phyloP scores from a whole-genome alignment of 2,329 filamentous ascomycete genomes.

The Fusarium coffeatum region DNA sequence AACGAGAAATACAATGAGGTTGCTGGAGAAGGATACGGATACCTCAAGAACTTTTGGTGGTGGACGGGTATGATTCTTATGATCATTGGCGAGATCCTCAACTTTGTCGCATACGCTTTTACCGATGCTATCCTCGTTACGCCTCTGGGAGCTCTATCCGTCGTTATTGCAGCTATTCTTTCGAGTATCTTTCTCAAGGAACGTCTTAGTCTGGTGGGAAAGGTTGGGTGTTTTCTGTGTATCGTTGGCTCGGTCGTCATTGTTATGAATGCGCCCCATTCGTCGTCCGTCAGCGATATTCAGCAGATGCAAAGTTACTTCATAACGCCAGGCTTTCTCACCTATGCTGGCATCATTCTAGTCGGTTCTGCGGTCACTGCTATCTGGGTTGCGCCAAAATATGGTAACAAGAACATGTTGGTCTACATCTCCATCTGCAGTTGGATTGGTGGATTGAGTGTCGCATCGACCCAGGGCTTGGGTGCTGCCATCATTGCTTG shows the following conservation, averaged over 20 bases:
- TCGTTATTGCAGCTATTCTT: slow-evolving; percentile 90
- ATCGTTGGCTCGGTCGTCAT: slow-evolving; percentile 94
- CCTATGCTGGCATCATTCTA: slow-evolving; percentile 85
- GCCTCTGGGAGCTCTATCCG: slow-evolving; percentile 87
- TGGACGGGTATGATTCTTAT: slow-evolving; percentile 96
- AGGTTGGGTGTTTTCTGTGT: slow-evolving; percentile 94
- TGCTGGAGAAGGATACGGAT: slow-evolving; percentile 95
- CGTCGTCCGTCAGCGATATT: slow-evolving; percentile 86
- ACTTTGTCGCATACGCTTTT: slow-evolving; percentile 96
- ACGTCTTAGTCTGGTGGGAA: slow-evolving; percentile 92
- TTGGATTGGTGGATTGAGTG: slow-evolving; percentile 91
- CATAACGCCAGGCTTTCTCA: slow-evolving; percentile 85
- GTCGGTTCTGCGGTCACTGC: slow-evolving; percentile 78
- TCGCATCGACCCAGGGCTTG: slow-evolving; percentile 92
- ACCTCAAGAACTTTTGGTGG: slow-evolving; percentile 95
- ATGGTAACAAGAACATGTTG: slow-evolving; percentile 97
- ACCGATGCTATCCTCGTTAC: slow-evolving; percentile 97
- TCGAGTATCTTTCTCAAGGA: slow-evolving; percentile 97
- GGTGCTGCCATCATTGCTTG: slow-evolving; percentile 92
- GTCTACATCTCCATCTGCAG: slow-evolving; percentile 98
- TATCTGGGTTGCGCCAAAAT: slow-evolving; percentile 84
- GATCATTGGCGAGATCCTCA: slow-evolving; percentile 96
- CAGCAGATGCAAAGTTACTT: slow-evolving; percentile 93
- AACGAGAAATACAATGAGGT: slow-evolving; percentile 97
- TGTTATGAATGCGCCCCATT: slow-evolving; percentile 88